These are phyloP conservation scores for Pholiota microspora DNA, from an alignment of 768 basidiomycete genomes.

Conservation along the genomic window DNA sequence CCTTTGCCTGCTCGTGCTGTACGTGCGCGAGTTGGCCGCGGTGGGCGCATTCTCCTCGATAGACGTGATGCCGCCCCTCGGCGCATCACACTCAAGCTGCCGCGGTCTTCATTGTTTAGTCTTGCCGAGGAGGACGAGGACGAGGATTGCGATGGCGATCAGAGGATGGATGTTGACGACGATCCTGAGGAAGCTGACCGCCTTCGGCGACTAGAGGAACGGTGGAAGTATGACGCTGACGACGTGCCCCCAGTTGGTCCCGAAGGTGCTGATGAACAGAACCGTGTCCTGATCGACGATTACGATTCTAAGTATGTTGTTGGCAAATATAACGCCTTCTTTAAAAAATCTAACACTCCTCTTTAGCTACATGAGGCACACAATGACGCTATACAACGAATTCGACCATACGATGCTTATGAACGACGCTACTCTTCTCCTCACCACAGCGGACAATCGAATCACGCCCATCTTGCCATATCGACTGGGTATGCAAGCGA, in stretches of 20 bases:
- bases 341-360: slow-evolving; percentile 7
- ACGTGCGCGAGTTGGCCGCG: slow-evolving; percentile 79
- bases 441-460: slow-evolving; percentile 47
- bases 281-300: slow-evolving; percentile 70
- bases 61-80: slow-evolving; percentile 45
- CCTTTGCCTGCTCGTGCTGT: slow-evolving; percentile 41
- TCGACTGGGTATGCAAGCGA: slow-evolving; percentile 37
- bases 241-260: slow-evolving; percentile 55
- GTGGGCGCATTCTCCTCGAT: slow-evolving; percentile 77
- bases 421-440: slow-evolving; percentile 48
- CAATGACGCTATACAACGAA: slow-evolving; percentile 57
- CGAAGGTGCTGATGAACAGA: slow-evolving; percentile 65
- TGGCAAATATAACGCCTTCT: slow-evolving; percentile 5
- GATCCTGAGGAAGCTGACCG: slow-evolving; percentile 38
- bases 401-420: slow-evolving; percentile 48
- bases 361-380: slow-evolving; percentile 49
- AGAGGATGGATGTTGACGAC: slow-evolving; percentile 33
- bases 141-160: slow-evolving; percentile 24
- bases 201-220: slow-evolving; percentile 41
- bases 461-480: slow-evolving; percentile 51
- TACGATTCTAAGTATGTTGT: slow-evolving; percentile 49
- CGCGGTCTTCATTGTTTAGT: slow-evolving; percentile 28
- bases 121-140: slow-evolving; percentile 19
- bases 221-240: slow-evolving; percentile 71
- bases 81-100: slow-evolving; percentile 19